These are phyloP conservation scores for Aspergillus puulaauensis DNA, from an alignment of 2,329 filamentous ascomycete species.

Conservation along the genomic window DNA sequence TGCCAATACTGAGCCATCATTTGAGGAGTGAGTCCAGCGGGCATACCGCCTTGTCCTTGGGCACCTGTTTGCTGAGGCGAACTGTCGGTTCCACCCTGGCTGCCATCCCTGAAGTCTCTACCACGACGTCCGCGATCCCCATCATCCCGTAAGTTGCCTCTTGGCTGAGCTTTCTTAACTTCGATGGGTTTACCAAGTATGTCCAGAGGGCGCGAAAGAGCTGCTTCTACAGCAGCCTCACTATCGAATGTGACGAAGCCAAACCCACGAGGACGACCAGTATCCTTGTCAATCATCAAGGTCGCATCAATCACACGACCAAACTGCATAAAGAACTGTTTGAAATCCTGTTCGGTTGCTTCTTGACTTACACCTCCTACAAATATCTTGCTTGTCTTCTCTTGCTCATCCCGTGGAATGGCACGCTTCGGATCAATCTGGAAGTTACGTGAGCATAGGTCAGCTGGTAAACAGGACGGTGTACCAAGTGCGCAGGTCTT, in stretches of 20 bases:
- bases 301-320: constrained; percentile 95
- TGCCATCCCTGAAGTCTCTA: constrained; percentile 43
- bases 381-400: constrained; percentile 98
- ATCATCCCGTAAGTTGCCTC: constrained; percentile 90
- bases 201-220: constrained; percentile 78
- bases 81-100: constrained; percentile 37
- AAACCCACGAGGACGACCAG: constrained; percentile 91
- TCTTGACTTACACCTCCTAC: constrained; percentile 97
- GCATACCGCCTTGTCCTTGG: constrained; percentile 40
- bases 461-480: background rate
- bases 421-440: constrained; percentile 98
- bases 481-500: constrained; percentile 41
- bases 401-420: constrained; percentile 95
- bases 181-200: constrained; percentile 97
- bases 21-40: constrained; percentile 80
- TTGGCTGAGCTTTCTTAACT: constrained; percentile 95
- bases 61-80: constrained; percentile 49
- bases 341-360: constrained; percentile 93
- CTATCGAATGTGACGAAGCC: constrained; percentile 98
- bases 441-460: background rate
- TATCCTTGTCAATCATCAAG: constrained; percentile 99
- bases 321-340: constrained; percentile 94
- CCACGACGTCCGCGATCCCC: constrained; percentile 62
- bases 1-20: constrained; percentile 99
- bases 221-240: constrained; percentile 90